Base-by-base conservation (phyloP, 2,329 filamentous ascomycete species). In the Aureobasidium melanogenum region DNA sequence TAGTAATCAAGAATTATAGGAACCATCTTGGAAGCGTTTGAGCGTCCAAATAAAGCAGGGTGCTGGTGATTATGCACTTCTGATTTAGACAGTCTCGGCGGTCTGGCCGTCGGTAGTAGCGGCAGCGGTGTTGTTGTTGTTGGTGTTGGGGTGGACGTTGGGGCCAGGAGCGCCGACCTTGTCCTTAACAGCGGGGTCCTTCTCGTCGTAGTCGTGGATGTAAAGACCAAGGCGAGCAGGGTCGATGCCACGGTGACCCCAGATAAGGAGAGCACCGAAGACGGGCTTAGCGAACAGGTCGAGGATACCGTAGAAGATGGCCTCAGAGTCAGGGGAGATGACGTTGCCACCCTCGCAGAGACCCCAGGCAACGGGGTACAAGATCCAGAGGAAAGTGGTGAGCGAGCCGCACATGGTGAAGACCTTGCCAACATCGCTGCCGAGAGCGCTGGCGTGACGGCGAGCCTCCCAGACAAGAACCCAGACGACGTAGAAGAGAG, bases 301-400 rank as follows among this genome's bases (percentile, higher is more conserved):
- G 0, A 89, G 77, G 3, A 88, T 74, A 44, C 85, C 84, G 68
- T 89, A 89, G 69, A 88, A 88, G 62, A 87, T 74, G 12, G 84
- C 84, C 68, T 89, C 86, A 0, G 82, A 83, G 68, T 89, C 86
- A 0, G 84, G 82, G 2, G 84, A 73, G 55, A 88, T 86, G 64
- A 86, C 72, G 66, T 88, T 88, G 12, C 84, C 85, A 34, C 84
- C 85, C 71, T 88, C 85, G 46, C 73, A 77, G 2, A 87, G 67
- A 60, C 83, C 85, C 84, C 85, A 88, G 24, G 81, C 79, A 63
- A 86, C 79, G 0, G 85, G 85, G 70, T 88, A 88, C 28, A 86
- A 67, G 65, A 83, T 81, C 85, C 84, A 87, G 34, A 88, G 73
- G 67, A 83, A 73, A 24, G 82, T 72, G n/a, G 84, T 85, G 64